Evolutionary conservation across 352 stramenopile genomes (phyloP), one percentile per base, ranked within the genome.

Genomic region (Globisporangium paroecandrum): DNA sequence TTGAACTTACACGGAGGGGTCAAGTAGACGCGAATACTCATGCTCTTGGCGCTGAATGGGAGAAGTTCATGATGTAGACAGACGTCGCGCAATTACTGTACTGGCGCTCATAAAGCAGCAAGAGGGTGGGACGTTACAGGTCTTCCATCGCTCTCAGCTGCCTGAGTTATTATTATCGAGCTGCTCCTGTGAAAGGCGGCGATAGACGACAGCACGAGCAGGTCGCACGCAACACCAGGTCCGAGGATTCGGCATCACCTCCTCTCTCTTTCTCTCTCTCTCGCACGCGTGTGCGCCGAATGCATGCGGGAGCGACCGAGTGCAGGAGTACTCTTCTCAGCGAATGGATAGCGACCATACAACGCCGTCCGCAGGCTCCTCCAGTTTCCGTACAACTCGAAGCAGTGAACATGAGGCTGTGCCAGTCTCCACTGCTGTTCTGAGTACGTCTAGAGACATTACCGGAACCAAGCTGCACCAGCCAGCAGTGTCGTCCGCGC

Each of bases 271-370:
- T 29, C 27, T 29, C 27, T 29, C 27, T 36, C 43, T 51, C 43
- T 51, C 43, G 43, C 43, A 51, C 15, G 43, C 6, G 18, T 22
- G 43, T 51, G 34, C 58, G 41, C 43, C 58, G 38, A 43, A 64
- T 64, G 58, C 38, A 64, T 64, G 58, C 36, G 57, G 18, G 32
- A 18, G 57, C 57, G 57, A 51, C 57, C n/a, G 57, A 53, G 32
- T 25, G 36, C 58, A 10, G 25, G 32, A 22, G n/a, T 20, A 25
- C 8, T 29, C 18, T 41, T n/a, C 20, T 5, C 29, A 10, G 32
- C 58, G 25, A 29, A 64, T 64, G 58, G 58, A 56, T 25, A 64
- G 38, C 29, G 41, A 54, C 38, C 58, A 25, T 64, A 41, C 36
- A 20, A 27, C 12, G 22, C 22, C 58, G 58, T 38, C 38, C 38